These are phyloP conservation scores for Hymenoscyphus salicellus DNA, from an alignment of 2,329 filamentous ascomycete species.

Conservation along the genomic window DNA sequence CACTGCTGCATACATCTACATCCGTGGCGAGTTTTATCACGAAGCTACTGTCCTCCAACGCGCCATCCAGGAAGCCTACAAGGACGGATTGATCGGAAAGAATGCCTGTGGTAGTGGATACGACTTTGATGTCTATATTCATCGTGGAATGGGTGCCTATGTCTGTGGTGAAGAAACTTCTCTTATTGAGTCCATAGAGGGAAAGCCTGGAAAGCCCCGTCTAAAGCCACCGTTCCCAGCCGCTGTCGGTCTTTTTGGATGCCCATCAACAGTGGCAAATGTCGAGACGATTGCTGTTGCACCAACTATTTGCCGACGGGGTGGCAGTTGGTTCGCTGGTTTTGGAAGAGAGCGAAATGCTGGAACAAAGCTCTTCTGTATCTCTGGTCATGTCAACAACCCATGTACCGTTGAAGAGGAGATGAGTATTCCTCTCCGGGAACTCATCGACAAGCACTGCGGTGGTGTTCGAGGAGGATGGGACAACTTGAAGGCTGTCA, in stretches of 20 bases:
- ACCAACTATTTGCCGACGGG: constrained; percentile 91
- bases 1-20: constrained; percentile 98
- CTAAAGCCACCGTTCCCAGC: constrained; percentile 98
- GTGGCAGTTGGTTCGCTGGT: constrained; percentile 85
- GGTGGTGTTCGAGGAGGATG: constrained; percentile 94
- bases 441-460: constrained; percentile 97
- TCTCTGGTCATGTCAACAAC: constrained; percentile 98
- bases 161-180: constrained; percentile 98
- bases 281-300: constrained; percentile 96
- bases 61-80: constrained; percentile 96
- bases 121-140: constrained; percentile 95
- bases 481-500: constrained; percentile 95
- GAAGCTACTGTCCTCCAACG: constrained; percentile 91
- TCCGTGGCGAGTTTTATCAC: constrained; percentile 95
- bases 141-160: constrained; percentile 96
- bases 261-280: constrained; percentile 95
- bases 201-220: constrained; percentile 96
- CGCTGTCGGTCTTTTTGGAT: constrained; percentile 94
- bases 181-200: constrained; percentile 95
- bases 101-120: constrained; percentile 96
- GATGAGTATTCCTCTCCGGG: constrained; percentile 94
- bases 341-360: constrained; percentile 96
- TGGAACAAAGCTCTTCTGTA: constrained; percentile 97
- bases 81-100: constrained; percentile 92
- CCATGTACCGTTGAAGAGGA: constrained; percentile 97